Evolutionary conservation across 73 alveolate species (phyloP).

Genomic region (Paramecium octaurelia): DNA sequence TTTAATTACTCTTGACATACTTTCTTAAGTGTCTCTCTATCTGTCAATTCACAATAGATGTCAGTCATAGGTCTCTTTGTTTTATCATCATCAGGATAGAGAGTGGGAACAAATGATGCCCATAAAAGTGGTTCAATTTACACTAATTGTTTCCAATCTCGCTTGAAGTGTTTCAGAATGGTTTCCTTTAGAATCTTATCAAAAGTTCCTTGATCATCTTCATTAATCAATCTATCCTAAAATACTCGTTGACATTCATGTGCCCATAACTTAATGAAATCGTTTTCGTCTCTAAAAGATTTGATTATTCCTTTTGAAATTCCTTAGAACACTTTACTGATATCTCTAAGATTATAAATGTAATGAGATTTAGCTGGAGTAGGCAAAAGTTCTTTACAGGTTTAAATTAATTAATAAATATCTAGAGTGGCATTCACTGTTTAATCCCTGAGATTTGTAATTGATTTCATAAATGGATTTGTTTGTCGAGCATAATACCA

Average conservation of each 20-base stretch:
- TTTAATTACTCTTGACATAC: conserved; percentile 75
- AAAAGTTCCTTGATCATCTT: conserved; percentile 80
- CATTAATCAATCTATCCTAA: conserved; percentile 96
- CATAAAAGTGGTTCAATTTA: conserved; percentile 88
- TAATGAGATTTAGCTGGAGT: conserved; percentile 99
- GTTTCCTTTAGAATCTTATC: conserved; percentile 89
- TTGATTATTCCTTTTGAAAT: conserved; percentile 82
- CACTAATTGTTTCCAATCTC: conserved; percentile 87
- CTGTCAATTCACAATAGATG: conserved; percentile 85
- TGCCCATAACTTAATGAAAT: conserved; percentile 96
- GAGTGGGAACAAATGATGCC: conserved; percentile 89
- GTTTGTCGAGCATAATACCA: conserved; percentile 90
- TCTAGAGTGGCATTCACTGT: conserved; percentile 83
- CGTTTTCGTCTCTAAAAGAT: conserved; percentile 83
- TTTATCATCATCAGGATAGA: conserved; percentile 79
- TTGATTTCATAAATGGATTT: conserved; percentile 65
- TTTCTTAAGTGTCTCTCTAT: conserved; percentile 74
- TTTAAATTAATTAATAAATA: conserved; percentile 77
- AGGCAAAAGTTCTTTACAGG: conserved; percentile 92
- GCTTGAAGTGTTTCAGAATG: conserved; percentile 82
- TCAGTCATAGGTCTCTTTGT: conserved; percentile 73
- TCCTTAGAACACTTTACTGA: conserved; percentile 98
- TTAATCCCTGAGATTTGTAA: conserved; percentile 70
- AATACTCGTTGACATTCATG: conserved; percentile 99
- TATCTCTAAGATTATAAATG: conserved; percentile 98